phyloP scores from a whole-genome alignment of 495 filamentous ascomycete genomes.

The Talaromyces liani region DNA sequence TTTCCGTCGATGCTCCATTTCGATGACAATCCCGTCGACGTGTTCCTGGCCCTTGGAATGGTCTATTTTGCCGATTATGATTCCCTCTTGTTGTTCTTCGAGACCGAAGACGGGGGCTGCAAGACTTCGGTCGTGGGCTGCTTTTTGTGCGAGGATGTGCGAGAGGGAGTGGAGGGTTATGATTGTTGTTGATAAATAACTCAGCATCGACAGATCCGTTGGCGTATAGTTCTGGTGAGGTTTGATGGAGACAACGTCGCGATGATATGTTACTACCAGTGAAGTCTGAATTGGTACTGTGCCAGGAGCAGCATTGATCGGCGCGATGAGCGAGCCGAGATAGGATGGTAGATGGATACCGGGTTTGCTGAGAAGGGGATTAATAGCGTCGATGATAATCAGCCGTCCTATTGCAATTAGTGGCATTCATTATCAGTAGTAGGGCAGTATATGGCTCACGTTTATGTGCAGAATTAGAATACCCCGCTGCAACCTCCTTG shows the following conservation, averaged over 20 bases:
- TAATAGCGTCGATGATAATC: constrained; percentile 39
- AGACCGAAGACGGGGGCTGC: constrained; percentile 71
- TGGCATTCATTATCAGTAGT: constrained; percentile 5
- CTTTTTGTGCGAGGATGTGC: constrained; percentile 60
- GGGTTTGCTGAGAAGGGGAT: constrained; percentile 27
- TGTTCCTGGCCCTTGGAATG: constrained; percentile 38
- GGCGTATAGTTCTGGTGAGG: constrained; percentile 56
- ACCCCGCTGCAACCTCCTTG: constrained; percentile 35
- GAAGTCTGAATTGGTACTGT: constrained; percentile 28
- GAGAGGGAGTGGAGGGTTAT: constrained; percentile 55
- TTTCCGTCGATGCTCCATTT: constrained; percentile 77
- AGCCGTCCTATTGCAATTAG: constrained; percentile 28
- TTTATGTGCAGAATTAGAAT: constrained; percentile 19
- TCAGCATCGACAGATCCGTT: constrained; percentile 50
- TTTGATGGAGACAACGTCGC: constrained; percentile 44
- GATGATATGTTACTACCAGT: constrained; percentile 38
- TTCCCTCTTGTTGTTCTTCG: constrained; percentile 64
- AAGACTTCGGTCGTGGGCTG: constrained; percentile 60
- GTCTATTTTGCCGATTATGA: constrained; percentile 50
- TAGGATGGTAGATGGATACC: constrained; percentile 33
- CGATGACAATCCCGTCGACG: constrained; percentile 58
- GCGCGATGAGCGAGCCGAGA: constrained; percentile 28
- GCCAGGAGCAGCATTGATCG: constrained; percentile 12
- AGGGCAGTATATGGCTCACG: not conserved
- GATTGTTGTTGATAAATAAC: constrained; percentile 62